Conservation (phyloP, 495 filamentous ascomycete genomes). For the Penicillium alfredii region DNA sequence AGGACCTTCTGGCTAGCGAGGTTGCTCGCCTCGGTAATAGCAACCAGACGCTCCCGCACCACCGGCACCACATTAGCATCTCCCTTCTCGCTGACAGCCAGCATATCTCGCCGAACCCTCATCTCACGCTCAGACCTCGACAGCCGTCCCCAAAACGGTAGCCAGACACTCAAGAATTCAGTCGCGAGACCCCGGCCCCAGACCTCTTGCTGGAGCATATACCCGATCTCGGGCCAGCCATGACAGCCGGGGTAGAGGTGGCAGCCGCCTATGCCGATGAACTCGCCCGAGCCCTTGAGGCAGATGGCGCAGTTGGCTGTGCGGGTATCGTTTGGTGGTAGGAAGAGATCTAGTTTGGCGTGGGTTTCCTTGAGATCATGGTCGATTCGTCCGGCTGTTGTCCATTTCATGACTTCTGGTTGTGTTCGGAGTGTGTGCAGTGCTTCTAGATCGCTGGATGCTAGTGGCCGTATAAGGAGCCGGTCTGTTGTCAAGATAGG, state of each 20-base stretch:
- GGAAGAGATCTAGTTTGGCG: slow-evolving; percentile 20
- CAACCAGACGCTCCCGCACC: slow-evolving; percentile 29
- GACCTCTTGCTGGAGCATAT: slow-evolving; percentile 36
- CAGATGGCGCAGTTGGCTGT: slow-evolving; percentile 39
- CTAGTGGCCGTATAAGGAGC: slow-evolving; percentile 36
- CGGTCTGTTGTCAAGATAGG: slow-evolving; percentile 34
- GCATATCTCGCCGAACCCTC: slow-evolving; percentile 13
- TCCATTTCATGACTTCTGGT: slow-evolving; percentile 47
- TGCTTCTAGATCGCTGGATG: slow-evolving; percentile 30
- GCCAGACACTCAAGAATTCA: slow-evolving; percentile 39
- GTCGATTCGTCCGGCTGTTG: slow-evolving; percentile 30
- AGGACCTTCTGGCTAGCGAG: slow-evolving; percentile 30
- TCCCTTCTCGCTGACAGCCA: too few relatives aligned
- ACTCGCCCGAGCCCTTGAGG: slow-evolving; percentile 14
- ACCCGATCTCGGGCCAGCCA: slow-evolving; percentile 40
- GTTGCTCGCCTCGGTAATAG: slow-evolving; percentile 29
- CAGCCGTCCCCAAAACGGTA: slow-evolving; percentile 31
- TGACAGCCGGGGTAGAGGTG: slow-evolving; percentile 10
- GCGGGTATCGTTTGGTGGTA: slow-evolving; percentile 23
- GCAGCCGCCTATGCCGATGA: slow-evolving; percentile 16
- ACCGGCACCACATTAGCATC: too few relatives aligned
- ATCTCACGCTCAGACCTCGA: slow-evolving; percentile 30
- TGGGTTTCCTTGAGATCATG: slow-evolving; percentile 26
- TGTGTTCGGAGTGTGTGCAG: slow-evolving; percentile 39
- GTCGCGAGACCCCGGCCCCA: slow-evolving; percentile 44